phyloP scores from a whole-genome alignment of 2,329 filamentous ascomycete species.

The Ceratocystis destructans region DNA sequence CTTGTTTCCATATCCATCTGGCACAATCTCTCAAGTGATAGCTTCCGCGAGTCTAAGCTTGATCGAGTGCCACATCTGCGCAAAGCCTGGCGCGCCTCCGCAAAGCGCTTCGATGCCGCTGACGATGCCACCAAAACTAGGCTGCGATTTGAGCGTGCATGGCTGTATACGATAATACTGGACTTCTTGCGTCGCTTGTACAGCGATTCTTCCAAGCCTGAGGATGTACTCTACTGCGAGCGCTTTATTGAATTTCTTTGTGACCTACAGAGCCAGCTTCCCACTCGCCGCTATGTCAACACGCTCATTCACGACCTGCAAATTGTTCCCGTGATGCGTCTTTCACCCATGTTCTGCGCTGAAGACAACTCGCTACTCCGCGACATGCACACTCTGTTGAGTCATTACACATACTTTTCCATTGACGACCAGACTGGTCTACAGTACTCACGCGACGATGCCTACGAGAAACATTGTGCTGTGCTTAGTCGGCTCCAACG shows the following conservation, averaged over 20 bases:
- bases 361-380: conserved; percentile 64
- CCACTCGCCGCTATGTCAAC: conserved; percentile 88
- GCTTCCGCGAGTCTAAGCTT: conserved; percentile 57
- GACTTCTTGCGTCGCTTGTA: conserved; percentile 71
- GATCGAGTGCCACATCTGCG: conserved; percentile 59
- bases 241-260: conserved; percentile 83
- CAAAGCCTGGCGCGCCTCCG: conserved; percentile 81
- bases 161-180: conserved; percentile 75
- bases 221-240: conserved; percentile 72
- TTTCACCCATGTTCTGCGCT: conserved; percentile 66
- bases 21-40: conserved; percentile 78
- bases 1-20: conserved; percentile 89
- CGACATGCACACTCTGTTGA: conserved; percentile 66
- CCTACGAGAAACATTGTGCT: conserved; percentile 67
- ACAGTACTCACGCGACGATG: conserved; percentile 56
- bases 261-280: conserved; percentile 83
- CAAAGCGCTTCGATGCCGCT: conserved; percentile 74
- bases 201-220: conserved; percentile 36
- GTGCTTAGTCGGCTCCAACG: conserved; percentile 67
- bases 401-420: conserved; percentile 76
- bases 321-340: conserved; percentile 57
- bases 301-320: conserved; percentile 76
- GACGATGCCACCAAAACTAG: conserved; percentile 67
- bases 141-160: conserved; percentile 80
- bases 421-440: conserved; percentile 82